Evolutionary conservation across 1,284 basidiomycete genomes (phyloP).

Genomic region (Moniliella sp.): DNA sequence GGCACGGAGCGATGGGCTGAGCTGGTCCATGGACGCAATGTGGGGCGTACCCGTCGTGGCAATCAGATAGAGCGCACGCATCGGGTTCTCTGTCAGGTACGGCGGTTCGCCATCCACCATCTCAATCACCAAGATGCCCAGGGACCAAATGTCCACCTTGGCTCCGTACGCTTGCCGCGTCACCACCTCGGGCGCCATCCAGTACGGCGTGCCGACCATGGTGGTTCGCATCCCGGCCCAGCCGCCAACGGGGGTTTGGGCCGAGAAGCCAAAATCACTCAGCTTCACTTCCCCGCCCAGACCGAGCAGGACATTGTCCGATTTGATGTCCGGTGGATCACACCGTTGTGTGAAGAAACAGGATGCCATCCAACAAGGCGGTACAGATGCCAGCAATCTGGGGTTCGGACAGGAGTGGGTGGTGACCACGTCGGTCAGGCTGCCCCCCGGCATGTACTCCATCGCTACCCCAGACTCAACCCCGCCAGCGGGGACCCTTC

Average conservation of each 20-base stretch:
- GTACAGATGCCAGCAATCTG: conserved; percentile 72
- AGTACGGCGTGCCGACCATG: conserved; percentile 26
- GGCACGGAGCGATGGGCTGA: too few relatives aligned
- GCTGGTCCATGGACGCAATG: too few relatives aligned
- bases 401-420: conserved; percentile 84
- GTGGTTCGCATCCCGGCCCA: conserved; percentile 3
- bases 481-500: too few relatives aligned
- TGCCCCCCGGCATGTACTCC: conserved; percentile 99
- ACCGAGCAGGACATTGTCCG: conserved; percentile 18
- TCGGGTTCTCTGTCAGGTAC: conserved; percentile 85
- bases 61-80: conserved; percentile 88
- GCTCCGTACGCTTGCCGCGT: conserved; percentile 12
- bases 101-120: conserved; percentile 99
- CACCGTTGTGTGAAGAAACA: conserved; percentile 78
- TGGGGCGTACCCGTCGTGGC: conserved; percentile 91
- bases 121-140: conserved; percentile 42
- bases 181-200: conserved; percentile 27
- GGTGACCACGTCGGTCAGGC: conserved; percentile 88
- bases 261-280: conserved; percentile 19
- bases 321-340: conserved; percentile 51
- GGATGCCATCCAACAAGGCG: conserved; percentile 11
- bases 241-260: conserved; percentile 7
- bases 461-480: conserved; percentile 96
- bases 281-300: conserved; percentile 15
- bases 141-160: conserved; percentile 17